Evolutionary conservation across 805 yeast species (phyloP).

Genomic region (Saccharomycopsis sp.): DNA sequence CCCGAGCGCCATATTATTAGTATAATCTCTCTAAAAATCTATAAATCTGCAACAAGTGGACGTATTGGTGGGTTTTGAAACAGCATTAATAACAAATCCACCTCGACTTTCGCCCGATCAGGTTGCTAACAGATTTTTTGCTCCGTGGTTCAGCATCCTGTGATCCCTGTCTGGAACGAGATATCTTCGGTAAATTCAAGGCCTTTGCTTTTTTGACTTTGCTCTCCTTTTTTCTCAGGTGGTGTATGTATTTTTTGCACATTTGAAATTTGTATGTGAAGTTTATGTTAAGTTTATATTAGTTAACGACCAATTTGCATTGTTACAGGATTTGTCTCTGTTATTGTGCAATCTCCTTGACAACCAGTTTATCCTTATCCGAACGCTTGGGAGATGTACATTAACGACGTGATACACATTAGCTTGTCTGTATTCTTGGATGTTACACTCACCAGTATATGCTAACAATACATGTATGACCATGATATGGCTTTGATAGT

Average conservation of each 20-base stretch:
- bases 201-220: neutral
- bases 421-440: neutral
- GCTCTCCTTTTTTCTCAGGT: neutral
- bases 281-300: neutral
- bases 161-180: neutral
- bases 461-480: too few relatives aligned
- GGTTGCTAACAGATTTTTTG: too few relatives aligned
- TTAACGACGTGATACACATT: neutral
- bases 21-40: neutral
- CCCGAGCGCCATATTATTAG: neutral
- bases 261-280: neutral
- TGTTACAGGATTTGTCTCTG: neutral
- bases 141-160: neutral
- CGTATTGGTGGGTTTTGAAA: neutral
- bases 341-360: neutral
- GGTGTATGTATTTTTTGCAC: neutral
- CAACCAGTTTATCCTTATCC: neutral
- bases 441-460: too few relatives aligned
- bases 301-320: too few relatives aligned
- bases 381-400: too few relatives aligned
- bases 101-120: too few relatives aligned
- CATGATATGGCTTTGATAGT: too few relatives aligned
- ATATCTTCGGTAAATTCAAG: neutral
- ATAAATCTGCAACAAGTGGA: neutral
- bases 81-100: too few relatives aligned